Evolutionary conservation across 2,329 filamentous ascomycete species (phyloP).

Genomic region (Monilinia polystroma): DNA sequence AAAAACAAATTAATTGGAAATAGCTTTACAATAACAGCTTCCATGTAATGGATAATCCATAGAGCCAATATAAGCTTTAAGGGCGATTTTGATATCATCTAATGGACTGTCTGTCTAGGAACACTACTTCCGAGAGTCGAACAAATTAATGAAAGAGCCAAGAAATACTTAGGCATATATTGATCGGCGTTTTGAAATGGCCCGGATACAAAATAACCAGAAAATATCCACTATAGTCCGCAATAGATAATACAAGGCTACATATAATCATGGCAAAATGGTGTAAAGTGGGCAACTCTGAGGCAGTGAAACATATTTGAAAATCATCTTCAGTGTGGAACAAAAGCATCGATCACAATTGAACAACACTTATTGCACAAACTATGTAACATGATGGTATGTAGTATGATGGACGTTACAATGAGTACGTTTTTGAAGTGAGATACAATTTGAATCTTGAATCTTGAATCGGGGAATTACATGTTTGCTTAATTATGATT

Average conservation of each 20-base stretch:
- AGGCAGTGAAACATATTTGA: neutral
- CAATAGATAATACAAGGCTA: neutral
- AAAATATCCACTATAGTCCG: neutral
- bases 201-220: neutral
- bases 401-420: neutral
- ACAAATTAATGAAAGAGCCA: too few relatives aligned
- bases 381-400: neutral
- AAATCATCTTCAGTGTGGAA: neutral
- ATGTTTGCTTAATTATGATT: neutral
- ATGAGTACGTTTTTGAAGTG: neutral
- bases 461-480: neutral
- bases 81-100: neutral
- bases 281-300: neutral
- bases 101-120: neutral
- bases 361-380: neutral
- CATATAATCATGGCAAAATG: neutral
- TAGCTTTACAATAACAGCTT: neutral
- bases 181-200: neutral
- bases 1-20: neutral
- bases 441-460: neutral
- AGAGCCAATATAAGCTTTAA: too few relatives aligned
- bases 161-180: too few relatives aligned
- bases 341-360: neutral
- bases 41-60: too few relatives aligned
- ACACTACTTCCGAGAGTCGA: neutral